phyloP scores from a whole-genome alignment of 345 rosid species.

The Acer campestre region DNA sequence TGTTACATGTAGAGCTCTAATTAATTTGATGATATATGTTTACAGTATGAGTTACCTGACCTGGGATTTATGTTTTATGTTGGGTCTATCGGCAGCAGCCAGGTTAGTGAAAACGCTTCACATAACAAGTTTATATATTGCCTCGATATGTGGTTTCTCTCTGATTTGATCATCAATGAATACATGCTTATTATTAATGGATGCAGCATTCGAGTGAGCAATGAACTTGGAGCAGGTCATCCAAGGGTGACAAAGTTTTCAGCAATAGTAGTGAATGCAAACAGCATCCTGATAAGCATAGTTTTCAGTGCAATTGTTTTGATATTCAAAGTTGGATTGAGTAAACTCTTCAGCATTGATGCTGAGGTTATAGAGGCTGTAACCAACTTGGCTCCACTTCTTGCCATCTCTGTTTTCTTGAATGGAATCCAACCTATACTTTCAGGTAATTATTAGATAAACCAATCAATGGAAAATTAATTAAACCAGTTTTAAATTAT shows the following conservation, averaged over 20 bases:
- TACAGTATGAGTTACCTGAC: constrained; percentile 80
- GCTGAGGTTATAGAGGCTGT: constrained; percentile 64
- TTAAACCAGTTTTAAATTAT: too few relatives aligned
- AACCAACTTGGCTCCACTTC: constrained; percentile 65
- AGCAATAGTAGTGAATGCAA: constrained; percentile 65
- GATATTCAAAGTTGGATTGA: constrained; percentile 53
- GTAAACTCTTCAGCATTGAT: constrained; percentile 75
- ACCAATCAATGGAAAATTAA: too few relatives aligned
- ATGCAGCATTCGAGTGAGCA: constrained; percentile 74
- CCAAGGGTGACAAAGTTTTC: constrained; percentile 74
- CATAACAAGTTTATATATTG: too few relatives aligned
- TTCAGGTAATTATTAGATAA: constrained; percentile 39
- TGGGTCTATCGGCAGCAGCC: constrained; percentile 82
- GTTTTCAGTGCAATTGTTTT: constrained; percentile 52
- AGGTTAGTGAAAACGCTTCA: constrained; percentile 40
- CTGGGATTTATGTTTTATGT: constrained; percentile 89
- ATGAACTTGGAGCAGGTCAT: constrained; percentile 91
- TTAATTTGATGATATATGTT: background rate
- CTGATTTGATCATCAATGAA: too few relatives aligned
- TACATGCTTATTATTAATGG: too few relatives aligned
- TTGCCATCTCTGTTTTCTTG: constrained; percentile 78
- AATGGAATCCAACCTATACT: constrained; percentile 96
- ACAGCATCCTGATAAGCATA: constrained; percentile 61
- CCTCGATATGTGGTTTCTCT: too few relatives aligned
- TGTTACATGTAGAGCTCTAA: too few relatives aligned